Evolutionary conservation across 306 rosid species (phyloP), one percentile per base, ranked within the genome.

Genomic region (Cicer cuneatum): DNA sequence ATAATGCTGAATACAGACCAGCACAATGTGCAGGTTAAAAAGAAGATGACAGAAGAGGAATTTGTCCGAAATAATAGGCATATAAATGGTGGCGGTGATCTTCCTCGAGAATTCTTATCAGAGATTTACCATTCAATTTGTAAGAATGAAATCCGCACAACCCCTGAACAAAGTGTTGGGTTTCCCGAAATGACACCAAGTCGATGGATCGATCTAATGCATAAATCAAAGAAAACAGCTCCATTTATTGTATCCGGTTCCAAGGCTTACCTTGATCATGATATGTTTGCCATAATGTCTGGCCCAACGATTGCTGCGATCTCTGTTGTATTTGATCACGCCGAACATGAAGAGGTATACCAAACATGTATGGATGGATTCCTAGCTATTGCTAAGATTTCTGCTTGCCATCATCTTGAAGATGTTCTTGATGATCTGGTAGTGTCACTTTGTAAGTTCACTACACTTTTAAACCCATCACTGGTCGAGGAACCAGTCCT

Each of bases 241-340:
- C 96, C 96, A 66, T 94, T 92, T 74, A 94, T 92, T 71, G 86
- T 92, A 56, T 86, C 97, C 58, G 96, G 90, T 86, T 88, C 95
- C 75, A 87, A 84, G 84, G 95, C 93, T 72, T 85, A 87, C 88
- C 93, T 94, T 83, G 96, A 94, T 83, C 95, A 85, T 19, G 97
- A 94, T 72, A 94, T 94, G 97, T 94, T 94, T 81, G 95, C 99
- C 71, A 87, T 94, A 78, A 92, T 92, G 96, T 92, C 97, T 2
- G 99, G 97, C 73, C 97, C 99, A 64, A 87, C 99, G 10, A 94
- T 94, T 86, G 99, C 99, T 82, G 99, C 99, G 39, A 90, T 94
- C 72, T 94, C 99, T 78, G 97, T 94, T 74, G 98, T 94, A 41
- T 92, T 94, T 84, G 99, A 94, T 87, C 96, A 94, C 59, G 97